A percentile compares a stretch with the other conserved stretches of the same genome.
Evolutionary conservation across 345 rosid genomes (phyloP).

Genomic region (Nasturtium officinale): DNA sequence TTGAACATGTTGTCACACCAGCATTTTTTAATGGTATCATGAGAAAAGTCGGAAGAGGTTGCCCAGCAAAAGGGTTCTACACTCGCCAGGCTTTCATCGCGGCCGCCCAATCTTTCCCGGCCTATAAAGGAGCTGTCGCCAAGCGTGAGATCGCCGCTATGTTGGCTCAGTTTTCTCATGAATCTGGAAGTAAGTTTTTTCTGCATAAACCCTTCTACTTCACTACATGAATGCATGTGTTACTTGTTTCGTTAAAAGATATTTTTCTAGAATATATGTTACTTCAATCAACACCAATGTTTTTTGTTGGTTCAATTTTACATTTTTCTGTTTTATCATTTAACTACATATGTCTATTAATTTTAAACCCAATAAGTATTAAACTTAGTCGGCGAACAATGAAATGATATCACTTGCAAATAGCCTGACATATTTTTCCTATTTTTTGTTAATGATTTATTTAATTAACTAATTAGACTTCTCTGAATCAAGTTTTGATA

Average conservation of each 20-base stretch:
- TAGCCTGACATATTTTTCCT: not conserved
- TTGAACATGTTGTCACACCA: constrained; percentile 48
- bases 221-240: not conserved
- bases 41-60: constrained; percentile 39
- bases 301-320: not conserved
- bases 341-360: not conserved
- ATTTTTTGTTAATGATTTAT: too few species aligned
- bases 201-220: not conserved
- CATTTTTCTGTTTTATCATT: not conserved
- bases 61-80: constrained; percentile 58
- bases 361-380: not conserved
- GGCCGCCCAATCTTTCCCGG: constrained; percentile 37
- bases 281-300: not conserved
- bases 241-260: not conserved
- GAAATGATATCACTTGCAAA: not conserved
- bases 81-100: constrained; percentile 45
- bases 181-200: constrained; percentile 51
- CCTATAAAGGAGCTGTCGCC: constrained; percentile 46
- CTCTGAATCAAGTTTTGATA: too few species aligned
- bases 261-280: not conserved
- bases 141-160: constrained; percentile 59
- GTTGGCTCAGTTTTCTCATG: constrained; percentile 55
- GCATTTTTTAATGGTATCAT: constrained; percentile 51
- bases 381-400: not conserved
- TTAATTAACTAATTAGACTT: not conserved